phyloP scores from a whole-genome alignment of 2,329 filamentous ascomycete genomes.

The Hymenoscyphus infarciens region DNA sequence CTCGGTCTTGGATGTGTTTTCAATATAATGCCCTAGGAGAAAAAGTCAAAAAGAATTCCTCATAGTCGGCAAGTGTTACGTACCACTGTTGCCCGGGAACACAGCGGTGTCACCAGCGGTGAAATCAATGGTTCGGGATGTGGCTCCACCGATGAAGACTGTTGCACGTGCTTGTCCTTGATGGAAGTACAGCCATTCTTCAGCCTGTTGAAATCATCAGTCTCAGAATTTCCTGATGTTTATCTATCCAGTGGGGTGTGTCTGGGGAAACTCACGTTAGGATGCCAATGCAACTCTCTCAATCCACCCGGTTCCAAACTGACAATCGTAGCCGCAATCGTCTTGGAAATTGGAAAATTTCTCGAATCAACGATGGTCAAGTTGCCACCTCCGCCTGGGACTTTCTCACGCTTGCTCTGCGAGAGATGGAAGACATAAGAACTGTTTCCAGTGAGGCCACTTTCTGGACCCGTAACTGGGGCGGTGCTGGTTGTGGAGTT shows the following conservation, averaged over 20 bases:
- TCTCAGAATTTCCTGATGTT: not conserved
- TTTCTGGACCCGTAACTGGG: slow-evolving; percentile 48
- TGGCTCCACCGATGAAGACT: slow-evolving; percentile 59
- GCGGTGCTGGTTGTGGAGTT: slow-evolving; percentile 36
- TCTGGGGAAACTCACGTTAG: slow-evolving; percentile 49
- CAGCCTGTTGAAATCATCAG: slow-evolving; percentile 44
- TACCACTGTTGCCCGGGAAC: not conserved
- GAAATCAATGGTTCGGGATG: slow-evolving; percentile 65
- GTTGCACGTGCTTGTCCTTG: slow-evolving; percentile 58
- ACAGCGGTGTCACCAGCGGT: slow-evolving; percentile 59
- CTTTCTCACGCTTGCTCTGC: slow-evolving; percentile 34
- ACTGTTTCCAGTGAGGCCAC: slow-evolving; percentile 50
- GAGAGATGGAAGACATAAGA: slow-evolving; percentile 61
- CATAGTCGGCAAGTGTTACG: not conserved
- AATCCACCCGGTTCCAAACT: slow-evolving; percentile 60
- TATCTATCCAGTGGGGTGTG: too few relatives aligned
- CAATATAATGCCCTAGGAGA: slow-evolving; percentile 60
- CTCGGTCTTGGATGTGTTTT: slow-evolving; percentile 61
- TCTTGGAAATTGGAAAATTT: slow-evolving; percentile 64
- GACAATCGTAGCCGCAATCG: slow-evolving; percentile 62
- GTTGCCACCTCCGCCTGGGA: slow-evolving; percentile 56
- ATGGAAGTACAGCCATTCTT: slow-evolving; percentile 72
- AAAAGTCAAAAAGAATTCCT: slow-evolving; percentile 48
- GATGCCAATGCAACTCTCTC: slow-evolving; percentile 68
- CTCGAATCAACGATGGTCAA: slow-evolving; percentile 63